A percentile compares a stretch with the other conserved stretches of the same genome.
phyloP scores from a whole-genome alignment of 2,329 filamentous ascomycete genomes.

The Metarhizium rileyi region DNA sequence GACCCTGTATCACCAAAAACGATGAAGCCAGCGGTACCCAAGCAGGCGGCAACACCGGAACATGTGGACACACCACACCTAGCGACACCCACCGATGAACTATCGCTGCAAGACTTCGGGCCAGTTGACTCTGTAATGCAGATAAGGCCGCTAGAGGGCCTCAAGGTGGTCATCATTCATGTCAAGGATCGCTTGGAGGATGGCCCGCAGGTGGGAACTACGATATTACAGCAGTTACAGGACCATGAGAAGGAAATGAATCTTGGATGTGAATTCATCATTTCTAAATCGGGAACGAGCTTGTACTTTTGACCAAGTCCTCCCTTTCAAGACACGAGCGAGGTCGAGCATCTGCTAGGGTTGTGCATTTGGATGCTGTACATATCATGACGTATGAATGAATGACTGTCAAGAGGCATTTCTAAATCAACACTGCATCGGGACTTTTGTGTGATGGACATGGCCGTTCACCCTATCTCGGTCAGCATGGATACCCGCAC shows the following conservation, averaged over 20 bases:
- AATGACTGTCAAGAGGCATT: neutral
- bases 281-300: conserved; percentile 57
- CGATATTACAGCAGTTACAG: conserved; percentile 59
- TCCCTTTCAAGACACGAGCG: neutral
- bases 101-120: conserved; percentile 31
- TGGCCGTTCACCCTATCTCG: neutral
- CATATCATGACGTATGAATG: conserved; percentile 5
- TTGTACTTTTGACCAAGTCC: conserved; percentile 35
- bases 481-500: neutral
- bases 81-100: conserved; percentile 37
- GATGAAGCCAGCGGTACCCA: conserved; percentile 17
- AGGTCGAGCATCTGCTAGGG: neutral
- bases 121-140: conserved; percentile 13
- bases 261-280: conserved; percentile 71
- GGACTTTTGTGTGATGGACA: neutral
- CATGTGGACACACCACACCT: conserved; percentile 30
- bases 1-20: conserved; percentile 45
- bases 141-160: conserved; percentile 50
- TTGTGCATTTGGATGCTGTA: neutral
- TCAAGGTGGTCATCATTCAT: conserved; percentile 84
- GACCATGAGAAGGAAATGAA: conserved; percentile 54
- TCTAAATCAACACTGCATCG: neutral
- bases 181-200: conserved; percentile 80
- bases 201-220: conserved; percentile 51
- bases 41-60: conserved; percentile 6